Evolutionary conservation across 805 yeast species (phyloP), one percentile per base, ranked within the genome.

Genomic region (Zygosaccharomyces gambellarensis): DNA sequence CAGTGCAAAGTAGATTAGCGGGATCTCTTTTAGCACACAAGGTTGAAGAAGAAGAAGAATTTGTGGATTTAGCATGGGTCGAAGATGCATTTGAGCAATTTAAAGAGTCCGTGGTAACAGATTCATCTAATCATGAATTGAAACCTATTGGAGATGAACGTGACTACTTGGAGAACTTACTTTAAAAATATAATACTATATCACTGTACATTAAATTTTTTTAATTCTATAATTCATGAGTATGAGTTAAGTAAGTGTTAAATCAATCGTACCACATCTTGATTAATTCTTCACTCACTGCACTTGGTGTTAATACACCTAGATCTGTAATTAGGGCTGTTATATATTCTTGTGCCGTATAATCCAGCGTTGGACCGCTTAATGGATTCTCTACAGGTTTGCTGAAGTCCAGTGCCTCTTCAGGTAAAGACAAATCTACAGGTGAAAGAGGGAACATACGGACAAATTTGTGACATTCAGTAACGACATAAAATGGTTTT

Each of bases 271-370:
- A 90, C 97, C 97, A 94, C 82, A 94, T 89, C 71, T 94, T 94
- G 66, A 94, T 94, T 68, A 94, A 78, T 71, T 94, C 99, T 67
- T 94, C 99, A n/a, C 96, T 85, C 19, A 94, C 99, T 0, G 98
- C 98, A 52, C 96, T 85, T 10, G 99, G 97, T 5, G 99, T 94
- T 57, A 94, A 76, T 1, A 94, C 97, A 14, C 99, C 99, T 55
- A 94, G 74, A 67, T 94, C 99, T 3, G 99, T 92, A 51, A 94
- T 89, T 57, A 94, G 77, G 3, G 98, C 98, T 2, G 99, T 94
- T 47, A 94, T 87, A 62, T 84, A 89, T 59, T 90, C 92, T 69
- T 94, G 97, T 10, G 97, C 95, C 0, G 99, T 94, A 71, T 90
- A 95, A 68, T 94, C 99, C 43, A 90, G 80, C 45, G 74, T 72